Conservation (phyloP, 2,329 filamentous ascomycete species). For the Monosporascus sp. region DNA sequence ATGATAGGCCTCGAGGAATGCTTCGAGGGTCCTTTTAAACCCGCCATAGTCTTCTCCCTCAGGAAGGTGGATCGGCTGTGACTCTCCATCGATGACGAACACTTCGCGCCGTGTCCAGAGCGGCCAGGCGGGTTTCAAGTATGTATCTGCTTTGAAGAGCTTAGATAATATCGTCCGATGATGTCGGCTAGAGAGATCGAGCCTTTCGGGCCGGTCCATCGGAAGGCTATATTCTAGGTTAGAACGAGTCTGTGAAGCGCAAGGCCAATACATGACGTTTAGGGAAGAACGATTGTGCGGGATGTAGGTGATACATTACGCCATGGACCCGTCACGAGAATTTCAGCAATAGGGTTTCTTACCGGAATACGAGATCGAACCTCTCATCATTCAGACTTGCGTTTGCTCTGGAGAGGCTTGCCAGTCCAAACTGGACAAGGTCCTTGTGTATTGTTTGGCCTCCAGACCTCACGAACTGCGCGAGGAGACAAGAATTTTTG, state of each 20-base stretch:
- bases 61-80: constrained; percentile 48
- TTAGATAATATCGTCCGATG: constrained; percentile 50
- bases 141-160: constrained; percentile 49
- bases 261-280: not conserved
- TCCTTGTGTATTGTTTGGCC: constrained; percentile 43
- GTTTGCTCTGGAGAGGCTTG: constrained; percentile 46
- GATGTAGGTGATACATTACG: too few species aligned
- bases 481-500: constrained; percentile 46
- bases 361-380: constrained; percentile 52
- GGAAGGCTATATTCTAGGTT: constrained; percentile 31
- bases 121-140: constrained; percentile 54
- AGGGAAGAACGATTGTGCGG: too few species aligned
- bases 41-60: constrained; percentile 52
- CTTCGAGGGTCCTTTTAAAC: constrained; percentile 48
- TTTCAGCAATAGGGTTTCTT: constrained; percentile 15
- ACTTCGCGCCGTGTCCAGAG: constrained; percentile 48
- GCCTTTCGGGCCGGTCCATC: constrained; percentile 36
- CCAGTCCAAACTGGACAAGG: constrained; percentile 46
- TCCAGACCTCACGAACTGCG: constrained; percentile 43
- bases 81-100: constrained; percentile 48
- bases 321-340: too few species aligned
- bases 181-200: constrained; percentile 50
- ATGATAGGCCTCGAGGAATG: constrained; percentile 48
- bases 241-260: not conserved
- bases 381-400: constrained; percentile 51